Evolutionary conservation across 805 yeast species (phyloP), one percentile per base, ranked within the genome.

Genomic region (Yarrowia sp.): DNA sequence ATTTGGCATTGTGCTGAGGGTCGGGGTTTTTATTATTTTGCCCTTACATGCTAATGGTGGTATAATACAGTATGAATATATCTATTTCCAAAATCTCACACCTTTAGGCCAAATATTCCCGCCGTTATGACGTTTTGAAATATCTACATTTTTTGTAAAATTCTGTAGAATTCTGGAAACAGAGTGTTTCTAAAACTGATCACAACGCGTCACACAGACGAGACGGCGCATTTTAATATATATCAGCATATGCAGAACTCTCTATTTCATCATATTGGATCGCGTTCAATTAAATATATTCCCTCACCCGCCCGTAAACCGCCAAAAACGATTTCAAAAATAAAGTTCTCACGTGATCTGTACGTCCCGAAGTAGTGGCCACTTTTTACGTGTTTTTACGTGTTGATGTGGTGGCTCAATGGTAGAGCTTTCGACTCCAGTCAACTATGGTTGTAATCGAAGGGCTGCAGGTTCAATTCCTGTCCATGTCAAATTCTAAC

Each of bases 381-480:
- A 44, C 33, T 28, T 44, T 44, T 44, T 44, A 14, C 36, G 8
- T 6, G 28, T 14, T 28, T 28, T 18, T 14, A 18, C 15, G 61
- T 55, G 61, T 55, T 55, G 61, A 55, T 58, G 64, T 58, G 84
- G 86, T 84, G 87, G 88, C 88, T 84, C 88, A 84, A 84, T 84
- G 88, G 88, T 84, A 84, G 88, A 84, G 88, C 87, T 83, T 84
- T 84, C 85, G 88, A 84, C 85, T 84, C 88, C 88, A 84, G 83
- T 69, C 61, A 41, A 39, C 38, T 36, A 15, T 77, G 78, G 73
- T 71, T 79, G 83, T 78, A 76, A 85, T 85, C 90, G 86, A 84
- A 85, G 84, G 90, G 90, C 83, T 86, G 90, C 89, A 86, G 89
- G 90, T 86, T 86, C 90, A 83, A 86, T 84, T 86, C 90, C 89